phyloP scores from a whole-genome alignment of 2,329 filamentous ascomycete species.

The Gliomastix tumulicola region DNA sequence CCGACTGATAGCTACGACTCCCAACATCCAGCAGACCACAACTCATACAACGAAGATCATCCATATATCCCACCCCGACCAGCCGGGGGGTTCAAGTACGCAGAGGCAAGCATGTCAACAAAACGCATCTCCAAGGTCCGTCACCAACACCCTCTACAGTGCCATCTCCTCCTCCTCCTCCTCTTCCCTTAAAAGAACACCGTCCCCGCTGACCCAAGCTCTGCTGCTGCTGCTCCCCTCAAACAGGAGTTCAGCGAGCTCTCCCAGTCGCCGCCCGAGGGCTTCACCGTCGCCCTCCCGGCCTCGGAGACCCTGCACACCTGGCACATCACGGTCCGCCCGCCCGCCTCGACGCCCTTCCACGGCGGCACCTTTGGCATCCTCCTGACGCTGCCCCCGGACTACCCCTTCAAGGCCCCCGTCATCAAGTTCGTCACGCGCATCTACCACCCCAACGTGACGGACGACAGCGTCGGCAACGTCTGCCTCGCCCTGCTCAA shows the following conservation, averaged over 20 bases:
- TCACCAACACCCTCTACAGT: no score
- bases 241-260: slow-evolving; percentile 47
- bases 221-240: slow-evolving; percentile 7
- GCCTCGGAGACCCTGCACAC: slow-evolving; percentile 40
- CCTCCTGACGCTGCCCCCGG: slow-evolving; percentile 62
- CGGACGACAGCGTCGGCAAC: slow-evolving; percentile 75
- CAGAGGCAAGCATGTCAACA: slow-evolving; percentile 31
- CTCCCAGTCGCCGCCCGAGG: slow-evolving; percentile 35
- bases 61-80: no score
- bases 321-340: slow-evolving; percentile 42
- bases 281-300: slow-evolving; percentile 39
- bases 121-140: slow-evolving; percentile 38
- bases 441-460: slow-evolving; percentile 93
- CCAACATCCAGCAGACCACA: no score
- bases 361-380: slow-evolving; percentile 68
- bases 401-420: slow-evolving; percentile 89
- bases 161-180: background rate
- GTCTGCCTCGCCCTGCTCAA: slow-evolving; percentile 84
- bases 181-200: no score
- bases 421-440: slow-evolving; percentile 75
- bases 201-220: background rate
- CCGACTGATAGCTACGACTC: no score
- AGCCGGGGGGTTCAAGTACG: no score
- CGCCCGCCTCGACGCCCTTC: slow-evolving; percentile 39
- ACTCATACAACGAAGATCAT: no score